Evolutionary conservation across 257 asterid genomes (phyloP).

Genomic region (Knoxia roxburghii): DNA sequence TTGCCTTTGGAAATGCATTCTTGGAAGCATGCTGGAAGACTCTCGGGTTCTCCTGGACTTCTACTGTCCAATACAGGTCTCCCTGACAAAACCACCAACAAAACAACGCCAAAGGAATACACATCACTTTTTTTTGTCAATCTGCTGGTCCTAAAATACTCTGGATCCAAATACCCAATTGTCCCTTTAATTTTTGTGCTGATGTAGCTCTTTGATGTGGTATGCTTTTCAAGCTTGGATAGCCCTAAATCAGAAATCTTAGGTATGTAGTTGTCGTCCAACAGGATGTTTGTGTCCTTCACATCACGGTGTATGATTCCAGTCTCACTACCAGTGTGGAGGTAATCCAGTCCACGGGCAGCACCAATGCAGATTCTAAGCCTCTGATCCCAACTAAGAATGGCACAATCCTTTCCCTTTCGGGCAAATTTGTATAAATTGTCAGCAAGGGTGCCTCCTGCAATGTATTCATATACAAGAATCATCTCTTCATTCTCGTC

Average conservation of each 20-base stretch:
- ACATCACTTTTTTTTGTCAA: slow-evolving; percentile 7
- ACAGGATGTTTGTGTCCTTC: background rate
- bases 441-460: slow-evolving; percentile 12
- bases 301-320: too few species aligned
- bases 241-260: slow-evolving; percentile 8
- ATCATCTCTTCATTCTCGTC: slow-evolving; percentile 3
- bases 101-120: slow-evolving; percentile 1
- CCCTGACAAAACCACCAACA: slow-evolving; percentile 5
- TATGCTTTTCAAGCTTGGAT: background rate
- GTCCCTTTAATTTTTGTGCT: background rate
- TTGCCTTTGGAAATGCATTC: background rate
- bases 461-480: slow-evolving; percentile 13
- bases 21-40: background rate
- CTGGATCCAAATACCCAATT: background rate
- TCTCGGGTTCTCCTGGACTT: background rate
- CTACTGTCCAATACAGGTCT: background rate
- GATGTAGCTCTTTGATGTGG: background rate
- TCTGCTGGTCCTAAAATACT: background rate
- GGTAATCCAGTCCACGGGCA: too few species aligned
- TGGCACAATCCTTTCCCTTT: background rate
- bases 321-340: too few species aligned
- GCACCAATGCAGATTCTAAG: background rate
- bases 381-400: slow-evolving; percentile 11
- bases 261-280: background rate
- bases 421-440: background rate